Evolutionary conservation across 169 alveolate genomes (phyloP).

Genomic region (Plasmodium blacklocki): DNA sequence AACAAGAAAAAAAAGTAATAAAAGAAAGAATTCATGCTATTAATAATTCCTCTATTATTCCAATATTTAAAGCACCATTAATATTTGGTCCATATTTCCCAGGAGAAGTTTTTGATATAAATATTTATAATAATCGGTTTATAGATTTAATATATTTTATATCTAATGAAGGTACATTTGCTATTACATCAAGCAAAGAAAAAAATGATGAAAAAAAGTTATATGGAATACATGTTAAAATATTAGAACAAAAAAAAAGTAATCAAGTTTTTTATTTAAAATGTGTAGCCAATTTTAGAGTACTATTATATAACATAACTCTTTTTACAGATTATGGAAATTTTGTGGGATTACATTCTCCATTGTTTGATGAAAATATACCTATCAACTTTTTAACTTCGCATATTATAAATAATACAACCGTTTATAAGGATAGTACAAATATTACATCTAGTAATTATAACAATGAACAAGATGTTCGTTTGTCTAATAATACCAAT

Average conservation of each 20-base stretch:
- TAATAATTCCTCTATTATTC: conserved; percentile 65
- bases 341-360: conserved; percentile 51
- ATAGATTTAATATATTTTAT: conserved; percentile 41
- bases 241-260: conserved; percentile 14
- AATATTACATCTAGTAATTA: not conserved
- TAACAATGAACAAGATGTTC: not conserved
- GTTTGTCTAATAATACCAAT: not conserved
- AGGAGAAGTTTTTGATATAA: conserved; percentile 48
- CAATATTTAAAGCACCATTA: conserved; percentile 35
- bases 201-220: conserved; percentile 17
- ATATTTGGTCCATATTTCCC: conserved; percentile 63
- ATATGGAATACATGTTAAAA: conserved; percentile 64
- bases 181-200: conserved; percentile 47
- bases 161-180: conserved; percentile 63
- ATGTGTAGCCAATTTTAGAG: conserved; percentile 56
- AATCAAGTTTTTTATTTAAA: conserved; percentile 34
- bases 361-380: conserved; percentile 35
- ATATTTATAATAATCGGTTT: conserved; percentile 37
- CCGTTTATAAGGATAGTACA: not conserved
- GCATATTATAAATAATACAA: not conserved
- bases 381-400: not conserved
- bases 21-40: conserved; percentile 56
- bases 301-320: conserved; percentile 36
- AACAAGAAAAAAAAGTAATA: conserved; percentile 38
- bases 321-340: conserved; percentile 43